A percentile compares a stretch with the other conserved stretches of the same genome.
These are phyloP conservation scores for Logfia minima DNA, from an alignment of 129 eudicot genomes.

Conservation along the genomic window DNA sequence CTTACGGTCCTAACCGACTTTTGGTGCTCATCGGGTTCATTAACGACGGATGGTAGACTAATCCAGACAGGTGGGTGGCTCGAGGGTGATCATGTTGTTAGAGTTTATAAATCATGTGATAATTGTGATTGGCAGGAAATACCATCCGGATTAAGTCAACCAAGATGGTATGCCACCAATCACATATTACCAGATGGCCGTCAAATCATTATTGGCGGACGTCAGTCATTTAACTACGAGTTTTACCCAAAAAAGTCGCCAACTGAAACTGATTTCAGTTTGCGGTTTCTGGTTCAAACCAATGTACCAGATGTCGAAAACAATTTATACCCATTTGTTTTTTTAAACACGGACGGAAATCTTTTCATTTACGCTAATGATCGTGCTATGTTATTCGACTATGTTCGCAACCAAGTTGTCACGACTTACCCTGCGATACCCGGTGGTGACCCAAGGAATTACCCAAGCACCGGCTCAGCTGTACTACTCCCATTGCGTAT, in stretches of 20 bases:
- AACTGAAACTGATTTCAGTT: constrained; percentile 11
- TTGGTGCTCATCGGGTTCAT: constrained; percentile 86
- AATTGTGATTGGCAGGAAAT: constrained; percentile 71
- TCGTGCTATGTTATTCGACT: constrained; percentile 64
- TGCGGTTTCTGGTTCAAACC: constrained; percentile 57
- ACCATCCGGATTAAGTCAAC: constrained; percentile 29
- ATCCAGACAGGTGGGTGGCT: constrained; percentile 77
- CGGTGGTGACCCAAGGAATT: constrained; percentile 79
- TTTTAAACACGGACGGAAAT: constrained; percentile 66
- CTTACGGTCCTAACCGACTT: constrained; percentile 62
- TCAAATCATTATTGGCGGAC: constrained; percentile 74
- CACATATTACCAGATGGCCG: constrained; percentile 75
- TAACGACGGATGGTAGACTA: constrained; percentile 57
- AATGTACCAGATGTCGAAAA: constrained; percentile 58
- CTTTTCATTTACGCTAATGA: constrained; percentile 75
- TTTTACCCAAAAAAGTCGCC: constrained; percentile 55
- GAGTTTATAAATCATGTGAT: constrained; percentile 49
- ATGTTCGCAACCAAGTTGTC: constrained; percentile 39
- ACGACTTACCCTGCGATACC: constrained; percentile 62
- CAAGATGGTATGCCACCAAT: constrained; percentile 82
- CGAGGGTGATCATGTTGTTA: constrained; percentile 58
- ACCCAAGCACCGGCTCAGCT: constrained; percentile 89
- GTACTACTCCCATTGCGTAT: constrained; percentile 70
- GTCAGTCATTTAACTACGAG: constrained; percentile 59
- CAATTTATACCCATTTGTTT: constrained; percentile 79